These are phyloP conservation scores for Fagopyrum homotropicum DNA, from an alignment of 148 eudicot species.

Conservation along the genomic window DNA sequence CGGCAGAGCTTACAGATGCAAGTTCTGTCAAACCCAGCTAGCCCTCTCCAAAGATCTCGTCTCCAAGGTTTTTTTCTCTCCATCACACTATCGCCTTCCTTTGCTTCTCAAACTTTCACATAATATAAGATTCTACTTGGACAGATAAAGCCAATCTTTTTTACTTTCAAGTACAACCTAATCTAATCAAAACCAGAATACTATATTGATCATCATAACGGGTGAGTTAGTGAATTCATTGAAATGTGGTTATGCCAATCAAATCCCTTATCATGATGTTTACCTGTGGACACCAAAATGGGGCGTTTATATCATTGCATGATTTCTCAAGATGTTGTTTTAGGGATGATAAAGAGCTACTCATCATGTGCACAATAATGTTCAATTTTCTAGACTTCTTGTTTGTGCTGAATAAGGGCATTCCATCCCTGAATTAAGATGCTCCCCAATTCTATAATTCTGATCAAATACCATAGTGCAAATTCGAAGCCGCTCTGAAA, in stretches of 20 bases:
- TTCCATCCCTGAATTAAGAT: neutral
- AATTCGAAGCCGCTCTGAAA: neutral
- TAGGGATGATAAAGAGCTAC: neutral
- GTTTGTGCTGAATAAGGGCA: neutral
- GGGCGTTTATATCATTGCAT: neutral
- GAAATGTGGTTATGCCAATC: neutral
- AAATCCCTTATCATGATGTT: neutral
- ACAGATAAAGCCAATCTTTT: no score
- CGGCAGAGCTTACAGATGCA: slow-evolving; percentile 49
- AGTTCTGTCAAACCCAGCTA: slow-evolving; percentile 43
- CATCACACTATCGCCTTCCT: neutral
- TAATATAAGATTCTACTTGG: no score
- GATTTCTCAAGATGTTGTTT: neutral
- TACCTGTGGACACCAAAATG: neutral
- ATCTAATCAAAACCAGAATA: no score
- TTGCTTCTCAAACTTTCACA: no score
- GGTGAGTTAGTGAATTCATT: neutral
- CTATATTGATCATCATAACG: no score
- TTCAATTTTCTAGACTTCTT: neutral
- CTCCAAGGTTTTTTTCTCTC: slow-evolving; percentile 24
- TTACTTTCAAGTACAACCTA: no score
- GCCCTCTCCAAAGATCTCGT: slow-evolving; percentile 41
- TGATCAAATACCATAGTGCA: neutral
- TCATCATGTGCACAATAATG: neutral
- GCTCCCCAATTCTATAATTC: neutral